Base-by-base conservation (phyloP, 2,329 filamentous ascomycete genomes). In the Alternaria infectoria region DNA sequence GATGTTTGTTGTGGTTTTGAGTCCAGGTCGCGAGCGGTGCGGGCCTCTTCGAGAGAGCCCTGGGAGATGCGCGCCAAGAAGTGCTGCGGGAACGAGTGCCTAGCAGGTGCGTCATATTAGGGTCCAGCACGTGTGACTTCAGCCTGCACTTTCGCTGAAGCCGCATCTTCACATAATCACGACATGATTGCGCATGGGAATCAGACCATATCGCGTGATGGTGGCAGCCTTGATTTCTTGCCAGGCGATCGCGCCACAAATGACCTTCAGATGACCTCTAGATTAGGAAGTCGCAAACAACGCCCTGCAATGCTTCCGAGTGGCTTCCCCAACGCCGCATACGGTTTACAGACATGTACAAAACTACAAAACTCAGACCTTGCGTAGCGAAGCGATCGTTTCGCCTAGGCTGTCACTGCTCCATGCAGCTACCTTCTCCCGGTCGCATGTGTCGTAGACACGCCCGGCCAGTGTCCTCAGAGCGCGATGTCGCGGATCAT, bases 371-470 rank as follows among this genome's bases (percentile, higher is more conserved):
- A 47, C 59, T 54, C 36, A 62, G 30, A 47, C 65, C 15, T 66
- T 64, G 19, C 50, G 47, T 36, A 72, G 52, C 9, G 59, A 54
- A 15, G 61, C 59, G 13, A 72, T 54, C 21, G 62, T 56, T 25
- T 58, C 52, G 8, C 50, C 67, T 19, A 74, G 60, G 8, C 67
- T 69, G 11, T 69, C 84, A 84, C 71, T 72, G 72, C 89, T 91
- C 92, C 92, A 96, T 23, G 80, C 82, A 60, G 81, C 81, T 10
- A 93, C 85, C 69, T 89, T 88, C n/a, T 86, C 85, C 64, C 85
- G 84, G 74, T 93, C 90, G 73, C 89, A 90, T 4, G 87, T 90
- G 62, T 89, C 85, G 81, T 88, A 87, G 4, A 92, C 79, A 69
- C 86, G 83, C 68, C 77, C 80, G 71, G 86, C 86, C 72, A 96